These are phyloP conservation scores for Trypanosoma avium DNA, from an alignment of 208 protist genomes.

Conservation along the genomic window DNA sequence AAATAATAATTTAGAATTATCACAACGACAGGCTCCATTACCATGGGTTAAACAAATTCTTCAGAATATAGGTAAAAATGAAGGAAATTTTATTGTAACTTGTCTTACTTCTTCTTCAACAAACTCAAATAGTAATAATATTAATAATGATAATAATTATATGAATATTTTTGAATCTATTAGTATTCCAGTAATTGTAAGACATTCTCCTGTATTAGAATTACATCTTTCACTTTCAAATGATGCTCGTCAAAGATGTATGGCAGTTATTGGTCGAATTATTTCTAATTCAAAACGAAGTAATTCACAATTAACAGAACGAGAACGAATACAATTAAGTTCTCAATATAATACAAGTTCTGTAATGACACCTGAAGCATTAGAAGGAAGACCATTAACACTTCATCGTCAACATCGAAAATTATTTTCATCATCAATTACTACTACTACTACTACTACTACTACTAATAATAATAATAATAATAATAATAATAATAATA, in stretches of 20 bases:
- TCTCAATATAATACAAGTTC: constrained; percentile 16
- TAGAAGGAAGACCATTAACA: constrained; percentile 24
- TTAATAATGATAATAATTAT: background rate
- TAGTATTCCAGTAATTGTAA: constrained; percentile 18
- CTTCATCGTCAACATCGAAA: constrained; percentile 23
- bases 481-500: background rate
- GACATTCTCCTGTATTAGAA: constrained; percentile 24
- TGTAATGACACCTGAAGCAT: constrained; percentile 22
- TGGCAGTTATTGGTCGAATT: constrained; percentile 53
- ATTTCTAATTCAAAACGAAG: constrained; percentile 6
- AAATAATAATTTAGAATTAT: background rate
- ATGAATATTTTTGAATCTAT: constrained; percentile 3
- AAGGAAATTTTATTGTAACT: constrained; percentile 27
- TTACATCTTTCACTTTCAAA: constrained; percentile 40
- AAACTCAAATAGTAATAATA: background rate
- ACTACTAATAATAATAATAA: background rate
- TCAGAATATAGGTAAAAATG: background rate
- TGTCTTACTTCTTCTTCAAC: constrained; percentile 5
- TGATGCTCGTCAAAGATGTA: constrained; percentile 37
- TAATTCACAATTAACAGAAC: background rate
- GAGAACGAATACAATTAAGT: constrained; percentile 21
- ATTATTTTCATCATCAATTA: constrained; percentile 5
- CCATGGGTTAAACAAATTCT: constrained; percentile 11
- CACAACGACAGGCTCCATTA: background rate
- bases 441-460: background rate